A percentile compares a stretch with the other conserved stretches of the same genome.
Evolutionary conservation across 2,329 filamentous ascomycete genomes (phyloP).

Genomic region (Juglanconis juglandina): DNA sequence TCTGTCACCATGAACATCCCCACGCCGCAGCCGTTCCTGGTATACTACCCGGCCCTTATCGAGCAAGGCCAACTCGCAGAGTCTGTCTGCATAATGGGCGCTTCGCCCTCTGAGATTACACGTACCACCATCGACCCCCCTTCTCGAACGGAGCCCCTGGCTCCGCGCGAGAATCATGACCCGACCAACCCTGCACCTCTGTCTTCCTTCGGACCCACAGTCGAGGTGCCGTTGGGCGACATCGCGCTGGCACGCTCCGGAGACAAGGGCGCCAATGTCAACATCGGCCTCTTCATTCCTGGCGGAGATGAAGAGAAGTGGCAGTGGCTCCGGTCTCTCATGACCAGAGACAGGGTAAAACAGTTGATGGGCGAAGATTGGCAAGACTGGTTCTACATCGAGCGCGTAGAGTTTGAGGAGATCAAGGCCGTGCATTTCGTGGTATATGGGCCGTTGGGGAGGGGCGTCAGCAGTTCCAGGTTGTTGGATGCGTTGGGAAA

Average conservation of each 20-base stretch:
- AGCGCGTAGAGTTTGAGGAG: not conserved
- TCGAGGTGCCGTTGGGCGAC: not conserved
- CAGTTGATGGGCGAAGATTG: not conserved
- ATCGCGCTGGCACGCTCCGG: not conserved
- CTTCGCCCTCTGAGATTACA: not conserved
- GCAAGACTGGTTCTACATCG: not conserved
- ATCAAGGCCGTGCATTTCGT: not conserved
- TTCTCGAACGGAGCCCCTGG: not conserved
- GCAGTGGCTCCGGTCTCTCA: not conserved
- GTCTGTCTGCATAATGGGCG: not conserved
- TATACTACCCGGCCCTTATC: not conserved
- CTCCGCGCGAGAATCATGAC: not conserved
- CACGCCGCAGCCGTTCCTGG: not conserved
- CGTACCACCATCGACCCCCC: not conserved
- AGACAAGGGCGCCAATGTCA: not conserved
- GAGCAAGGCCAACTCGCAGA: not conserved
- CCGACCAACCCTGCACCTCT: not conserved
- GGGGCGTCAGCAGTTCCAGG: not conserved
- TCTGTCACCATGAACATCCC: too few relatives aligned
- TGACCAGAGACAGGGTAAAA: not conserved
- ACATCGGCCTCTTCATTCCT: constrained; percentile 3
- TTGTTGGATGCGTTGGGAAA: not conserved
- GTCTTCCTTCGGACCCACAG: not conserved
- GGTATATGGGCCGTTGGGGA: not conserved
- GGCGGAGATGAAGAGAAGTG: constrained; percentile 18